These are phyloP conservation scores for Clarkia xantiana DNA, from an alignment of 345 rosid genomes.

Conservation along the genomic window DNA sequence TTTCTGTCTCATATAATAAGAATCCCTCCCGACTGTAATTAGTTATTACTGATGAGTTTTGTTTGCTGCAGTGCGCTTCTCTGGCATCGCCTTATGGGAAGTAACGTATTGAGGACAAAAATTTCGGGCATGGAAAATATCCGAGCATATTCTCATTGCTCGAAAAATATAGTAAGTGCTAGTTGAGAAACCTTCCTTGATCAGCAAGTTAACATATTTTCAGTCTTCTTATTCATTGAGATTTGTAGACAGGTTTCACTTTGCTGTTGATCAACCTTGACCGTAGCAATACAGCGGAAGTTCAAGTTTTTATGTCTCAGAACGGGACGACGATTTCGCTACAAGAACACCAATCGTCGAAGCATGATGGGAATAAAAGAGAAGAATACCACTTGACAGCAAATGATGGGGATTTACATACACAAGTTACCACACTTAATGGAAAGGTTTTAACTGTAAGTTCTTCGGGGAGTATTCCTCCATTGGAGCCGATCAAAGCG, in stretches of 20 bases:
- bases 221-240: background rate
- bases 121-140: constrained; percentile 19
- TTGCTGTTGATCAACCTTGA: constrained; percentile 40
- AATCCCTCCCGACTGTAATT: no score
- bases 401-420: constrained; percentile 22
- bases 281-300: constrained; percentile 13
- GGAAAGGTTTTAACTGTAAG: constrained; percentile 17
- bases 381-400: constrained; percentile 43
- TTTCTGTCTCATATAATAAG: background rate
- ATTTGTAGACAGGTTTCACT: constrained; percentile 28
- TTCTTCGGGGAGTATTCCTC: constrained; percentile 25
- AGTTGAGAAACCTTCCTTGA: background rate
- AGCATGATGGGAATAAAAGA: constrained; percentile 1
- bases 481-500: constrained; percentile 17
- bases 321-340: constrained; percentile 6
- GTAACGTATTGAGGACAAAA: constrained; percentile 14
- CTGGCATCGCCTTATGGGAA: constrained; percentile 40
- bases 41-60: no score
- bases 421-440: constrained; percentile 27
- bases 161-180: constrained; percentile 14
- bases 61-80: constrained; percentile 25
- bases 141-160: constrained; percentile 29
- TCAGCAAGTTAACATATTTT: background rate
- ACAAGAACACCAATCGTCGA: constrained; percentile 2
- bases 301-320: constrained; percentile 10